phyloP scores from a whole-genome alignment of 345 rosid species.

The Moricandia moricandioides region DNA sequence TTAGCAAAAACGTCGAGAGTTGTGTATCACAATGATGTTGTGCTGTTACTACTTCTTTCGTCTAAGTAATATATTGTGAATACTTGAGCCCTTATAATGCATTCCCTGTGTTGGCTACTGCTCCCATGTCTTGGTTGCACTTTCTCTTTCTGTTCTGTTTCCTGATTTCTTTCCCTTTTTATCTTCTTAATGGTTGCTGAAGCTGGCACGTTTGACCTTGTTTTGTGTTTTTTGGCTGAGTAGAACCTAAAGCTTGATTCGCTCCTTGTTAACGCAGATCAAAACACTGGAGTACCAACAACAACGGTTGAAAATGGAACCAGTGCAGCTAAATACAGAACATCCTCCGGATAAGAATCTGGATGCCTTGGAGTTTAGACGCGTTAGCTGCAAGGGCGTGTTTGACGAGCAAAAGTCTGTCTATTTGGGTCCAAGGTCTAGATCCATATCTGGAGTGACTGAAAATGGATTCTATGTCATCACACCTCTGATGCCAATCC shows the following conservation, averaged over 20 bases:
- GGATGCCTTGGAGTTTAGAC: slow-evolving; percentile 69
- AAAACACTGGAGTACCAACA: slow-evolving; percentile 68
- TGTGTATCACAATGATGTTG: not conserved
- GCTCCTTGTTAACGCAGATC: slow-evolving; percentile 44
- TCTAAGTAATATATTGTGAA: not conserved
- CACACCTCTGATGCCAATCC: slow-evolving; percentile 75
- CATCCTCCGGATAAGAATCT: slow-evolving; percentile 44
- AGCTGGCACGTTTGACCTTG: not conserved
- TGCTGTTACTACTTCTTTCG: not conserved
- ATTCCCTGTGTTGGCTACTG: not conserved
- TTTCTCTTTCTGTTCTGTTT: not conserved
- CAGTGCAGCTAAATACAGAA: slow-evolving; percentile 48
- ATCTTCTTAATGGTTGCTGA: not conserved
- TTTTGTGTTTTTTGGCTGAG: not conserved
- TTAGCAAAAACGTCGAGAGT: not conserved
- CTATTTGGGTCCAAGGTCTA: slow-evolving; percentile 87
- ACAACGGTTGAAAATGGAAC: slow-evolving; percentile 66
- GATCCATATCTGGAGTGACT: slow-evolving; percentile 88
- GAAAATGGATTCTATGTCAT: slow-evolving; percentile 83
- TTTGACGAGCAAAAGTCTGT: slow-evolving; percentile 67
- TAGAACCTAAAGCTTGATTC: not conserved
- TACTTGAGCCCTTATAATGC: not conserved
- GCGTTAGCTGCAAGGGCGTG: slow-evolving; percentile 66
- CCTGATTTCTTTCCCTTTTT: not conserved
- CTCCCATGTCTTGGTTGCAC: not conserved